Evolutionary conservation across 129 eudicot species (phyloP).

Genomic region (Lonicera japonica): DNA sequence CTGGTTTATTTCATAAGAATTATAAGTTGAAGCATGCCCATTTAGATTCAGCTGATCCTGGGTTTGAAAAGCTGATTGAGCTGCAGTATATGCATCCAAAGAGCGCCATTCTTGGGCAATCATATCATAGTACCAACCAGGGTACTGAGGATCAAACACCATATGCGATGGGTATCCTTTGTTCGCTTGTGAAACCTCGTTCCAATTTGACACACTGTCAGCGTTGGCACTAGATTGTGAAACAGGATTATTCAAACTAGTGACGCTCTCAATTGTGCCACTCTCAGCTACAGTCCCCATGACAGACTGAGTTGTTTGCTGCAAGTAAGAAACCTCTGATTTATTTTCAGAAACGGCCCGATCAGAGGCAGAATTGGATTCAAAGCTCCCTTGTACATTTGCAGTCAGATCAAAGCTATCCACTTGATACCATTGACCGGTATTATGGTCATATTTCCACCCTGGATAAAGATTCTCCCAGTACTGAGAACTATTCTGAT

Average conservation of each 20-base stretch:
- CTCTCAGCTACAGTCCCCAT: constrained; percentile 28
- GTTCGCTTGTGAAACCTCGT: constrained; percentile 34
- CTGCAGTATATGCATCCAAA: constrained; percentile 41
- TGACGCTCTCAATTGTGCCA: constrained; percentile 25
- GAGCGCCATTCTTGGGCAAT: constrained; percentile 62
- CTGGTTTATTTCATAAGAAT: constrained; percentile 37
- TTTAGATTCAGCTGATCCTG: constrained; percentile 36
- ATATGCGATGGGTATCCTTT: constrained; percentile 82
- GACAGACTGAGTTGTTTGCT: constrained; percentile 41
- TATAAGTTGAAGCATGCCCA: constrained; percentile 21
- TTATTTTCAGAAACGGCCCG: constrained; percentile 39
- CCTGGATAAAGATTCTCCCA: constrained; percentile 94
- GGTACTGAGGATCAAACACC: constrained; percentile 92
- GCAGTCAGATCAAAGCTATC: constrained; percentile 38
- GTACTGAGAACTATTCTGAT: constrained; percentile 44
- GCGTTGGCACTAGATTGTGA: constrained; percentile 20
- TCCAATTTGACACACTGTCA: constrained; percentile 26
- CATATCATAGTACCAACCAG: constrained; percentile 95
- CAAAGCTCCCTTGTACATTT: constrained; percentile 30
- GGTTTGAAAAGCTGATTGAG: constrained; percentile 30
- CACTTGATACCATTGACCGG: constrained; percentile 89
- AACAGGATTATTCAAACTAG: constrained; percentile 30
- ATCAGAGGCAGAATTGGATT: constrained; percentile 24
- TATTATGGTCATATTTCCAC: constrained; percentile 67
- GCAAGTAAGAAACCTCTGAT: constrained; percentile 50